These are phyloP conservation scores for Debaryomycetaceae sp. DNA, from an alignment of 1,139 yeast species.

Conservation along the genomic window DNA sequence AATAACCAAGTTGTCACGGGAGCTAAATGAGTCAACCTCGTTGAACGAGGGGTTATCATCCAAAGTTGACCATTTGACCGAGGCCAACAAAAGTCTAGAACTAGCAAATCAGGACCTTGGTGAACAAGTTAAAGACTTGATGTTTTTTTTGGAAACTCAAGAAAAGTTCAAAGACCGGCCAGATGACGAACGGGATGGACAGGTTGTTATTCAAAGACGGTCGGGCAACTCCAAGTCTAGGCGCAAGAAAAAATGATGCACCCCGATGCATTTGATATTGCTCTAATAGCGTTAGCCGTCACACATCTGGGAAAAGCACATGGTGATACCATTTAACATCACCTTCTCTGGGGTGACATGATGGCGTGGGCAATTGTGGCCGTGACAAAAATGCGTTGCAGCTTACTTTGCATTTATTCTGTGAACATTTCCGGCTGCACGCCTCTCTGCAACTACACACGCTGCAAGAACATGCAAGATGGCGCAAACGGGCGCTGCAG, in stretches of 20 bases:
- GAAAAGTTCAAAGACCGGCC: slow-evolving; percentile 67
- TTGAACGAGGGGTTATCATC: slow-evolving; percentile 54
- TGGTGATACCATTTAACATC: neutral
- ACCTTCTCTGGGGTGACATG: neutral
- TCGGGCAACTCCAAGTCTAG: slow-evolving; percentile 14
- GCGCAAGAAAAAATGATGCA: slow-evolving; percentile 14
- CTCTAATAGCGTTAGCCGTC: no score
- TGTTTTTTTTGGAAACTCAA: slow-evolving; percentile 75
- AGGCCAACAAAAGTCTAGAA: slow-evolving; percentile 28
- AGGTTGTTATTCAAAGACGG: slow-evolving; percentile 41
- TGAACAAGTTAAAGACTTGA: slow-evolving; percentile 74
- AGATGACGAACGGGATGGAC: slow-evolving; percentile 70
- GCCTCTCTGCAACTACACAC: no score
- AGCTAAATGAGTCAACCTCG: slow-evolving; percentile 30
- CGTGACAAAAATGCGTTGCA: no score
- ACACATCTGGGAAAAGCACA: no score
- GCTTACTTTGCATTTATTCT: no score
- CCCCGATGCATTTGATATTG: no score
- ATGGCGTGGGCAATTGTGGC: no score
- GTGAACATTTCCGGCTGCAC: no score
- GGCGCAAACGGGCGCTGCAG: no score
- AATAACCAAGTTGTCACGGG: slow-evolving; percentile 25
- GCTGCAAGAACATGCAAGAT: no score
- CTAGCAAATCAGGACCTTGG: slow-evolving; percentile 47
- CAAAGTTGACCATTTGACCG: slow-evolving; percentile 49